Evolutionary conservation across 352 stramenopile genomes (phyloP).

Genomic region (Bremia lactucae): DNA sequence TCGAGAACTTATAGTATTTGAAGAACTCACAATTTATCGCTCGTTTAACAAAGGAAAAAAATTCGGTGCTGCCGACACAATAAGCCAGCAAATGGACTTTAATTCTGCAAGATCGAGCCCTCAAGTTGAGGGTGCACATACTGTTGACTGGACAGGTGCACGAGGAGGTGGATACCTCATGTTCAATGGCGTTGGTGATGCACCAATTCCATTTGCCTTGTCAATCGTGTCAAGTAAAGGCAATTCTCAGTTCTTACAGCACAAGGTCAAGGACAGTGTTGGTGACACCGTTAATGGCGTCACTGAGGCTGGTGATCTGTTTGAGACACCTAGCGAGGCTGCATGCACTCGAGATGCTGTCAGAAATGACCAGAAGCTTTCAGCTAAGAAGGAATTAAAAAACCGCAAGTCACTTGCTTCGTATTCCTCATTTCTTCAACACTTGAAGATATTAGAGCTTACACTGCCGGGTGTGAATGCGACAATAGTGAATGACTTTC

Average conservation of each 20-base stretch:
- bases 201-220: slow-evolving; percentile 64
- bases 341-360: not conserved
- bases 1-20: slow-evolving; percentile 64
- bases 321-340: no score
- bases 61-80: slow-evolving; percentile 15
- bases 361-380: slow-evolving; percentile 3
- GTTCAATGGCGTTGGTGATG: slow-evolving; percentile 80
- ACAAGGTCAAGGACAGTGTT: slow-evolving; percentile 3
- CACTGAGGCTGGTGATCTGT: not conserved
- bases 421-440: slow-evolving; percentile 30
- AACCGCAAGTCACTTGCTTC: slow-evolving; percentile 16
- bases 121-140: slow-evolving; percentile 29
- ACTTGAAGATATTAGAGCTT: slow-evolving; percentile 72
- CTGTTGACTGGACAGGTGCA: slow-evolving; percentile 27
- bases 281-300: not conserved
- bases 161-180: slow-evolving; percentile 75
- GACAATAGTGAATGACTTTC: slow-evolving; percentile 80
- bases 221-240: slow-evolving; percentile 38
- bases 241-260: slow-evolving; percentile 3
- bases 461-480: slow-evolving; percentile 65
- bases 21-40: slow-evolving; percentile 75
- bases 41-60: slow-evolving; percentile 58
- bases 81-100: slow-evolving; percentile 34
- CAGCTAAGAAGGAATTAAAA: slow-evolving; percentile 10
- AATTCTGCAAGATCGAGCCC: slow-evolving; percentile 25